Base-by-base conservation (phyloP, 2,329 filamentous ascomycete species). In the Aspergillus latus region DNA sequence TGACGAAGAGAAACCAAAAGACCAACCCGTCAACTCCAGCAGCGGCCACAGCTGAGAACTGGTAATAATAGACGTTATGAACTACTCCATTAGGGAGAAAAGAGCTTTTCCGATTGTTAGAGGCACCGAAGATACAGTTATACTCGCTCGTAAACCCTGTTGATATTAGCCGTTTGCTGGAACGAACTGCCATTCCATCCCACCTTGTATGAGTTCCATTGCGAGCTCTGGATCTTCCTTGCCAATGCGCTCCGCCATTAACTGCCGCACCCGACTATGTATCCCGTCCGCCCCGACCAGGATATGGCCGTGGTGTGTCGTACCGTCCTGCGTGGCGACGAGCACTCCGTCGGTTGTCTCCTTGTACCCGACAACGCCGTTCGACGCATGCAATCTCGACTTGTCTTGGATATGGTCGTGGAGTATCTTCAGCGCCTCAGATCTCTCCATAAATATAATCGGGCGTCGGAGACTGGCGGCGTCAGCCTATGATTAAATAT, bases 1-100 rank as follows among this genome's bases (percentile, higher is more conserved):
- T 53, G 30, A 47, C 51, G 21, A 53, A 53, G 5, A 53, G 32
- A 29, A 53, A 53, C 51, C 51, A 53, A 29, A 53, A 53, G 8
- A 46, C 51, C 16, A 53, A 43, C 1, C 51, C 51, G 29, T 13
- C 30, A 16, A 47, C 51, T 1, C 51, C 51, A 15, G 42, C 36
- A 11, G 51, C 51, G 9, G 42, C 51, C 11, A 53, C 42, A 2
- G 29, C 42, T 10, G 51, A 53, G 28, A 47, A 39, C 3, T 29
- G 11, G 42, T 10, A 3, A 30, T 53, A 39, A 16, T 53, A 53
- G 2, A 37, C 42, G 16, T 53, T 53, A 30, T 53, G 43, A 15
- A 53, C 51, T 30, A 39, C 47, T 16, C 29, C 43, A 32, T 53
- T 43, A 10, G 42, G 43, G 5, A 53, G 40, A 13, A 53, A 53